These are phyloP conservation scores for Gossypium trilobum DNA, from an alignment of 441 rosid genomes.

Conservation along the genomic window DNA sequence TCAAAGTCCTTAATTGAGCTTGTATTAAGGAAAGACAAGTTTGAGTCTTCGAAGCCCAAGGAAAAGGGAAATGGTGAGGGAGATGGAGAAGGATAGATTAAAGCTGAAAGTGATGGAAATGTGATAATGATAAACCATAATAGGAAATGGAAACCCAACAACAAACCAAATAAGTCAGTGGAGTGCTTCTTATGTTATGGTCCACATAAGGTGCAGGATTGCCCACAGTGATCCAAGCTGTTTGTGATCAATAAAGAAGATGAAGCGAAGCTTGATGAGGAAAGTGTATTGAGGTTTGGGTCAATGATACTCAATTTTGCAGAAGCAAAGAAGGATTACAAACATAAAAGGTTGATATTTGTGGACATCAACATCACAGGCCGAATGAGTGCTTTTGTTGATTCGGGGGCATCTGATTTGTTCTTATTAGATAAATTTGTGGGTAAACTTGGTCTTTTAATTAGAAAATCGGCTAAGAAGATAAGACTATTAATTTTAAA, in stretches of 20 bases:
- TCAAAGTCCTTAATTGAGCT: not conserved
- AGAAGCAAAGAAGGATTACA: not conserved
- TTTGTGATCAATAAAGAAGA: too few relatives aligned
- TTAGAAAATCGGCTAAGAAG: not conserved
- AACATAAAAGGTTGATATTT: not conserved
- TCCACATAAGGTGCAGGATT: not conserved
- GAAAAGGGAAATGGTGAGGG: not conserved
- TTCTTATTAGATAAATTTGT: not conserved
- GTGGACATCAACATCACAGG: not conserved
- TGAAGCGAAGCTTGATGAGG: not conserved
- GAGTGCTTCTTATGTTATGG: not conserved
- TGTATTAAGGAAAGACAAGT: not conserved
- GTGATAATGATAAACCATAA: not conserved
- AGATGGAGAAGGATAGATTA: not conserved
- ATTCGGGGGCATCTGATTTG: not conserved
- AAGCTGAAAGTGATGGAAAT: not conserved
- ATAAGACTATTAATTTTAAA: not conserved
- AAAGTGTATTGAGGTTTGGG: not conserved
- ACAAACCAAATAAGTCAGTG: not conserved
- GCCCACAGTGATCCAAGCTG: not conserved
- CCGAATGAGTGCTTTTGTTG: not conserved
- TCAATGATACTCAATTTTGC: not conserved
- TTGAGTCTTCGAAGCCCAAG: not conserved
- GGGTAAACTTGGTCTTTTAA: not conserved
- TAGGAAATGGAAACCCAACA: too few relatives aligned